Conservation (phyloP, 2,329 filamentous ascomycete species). For the Escovopsis sp. region DNA sequence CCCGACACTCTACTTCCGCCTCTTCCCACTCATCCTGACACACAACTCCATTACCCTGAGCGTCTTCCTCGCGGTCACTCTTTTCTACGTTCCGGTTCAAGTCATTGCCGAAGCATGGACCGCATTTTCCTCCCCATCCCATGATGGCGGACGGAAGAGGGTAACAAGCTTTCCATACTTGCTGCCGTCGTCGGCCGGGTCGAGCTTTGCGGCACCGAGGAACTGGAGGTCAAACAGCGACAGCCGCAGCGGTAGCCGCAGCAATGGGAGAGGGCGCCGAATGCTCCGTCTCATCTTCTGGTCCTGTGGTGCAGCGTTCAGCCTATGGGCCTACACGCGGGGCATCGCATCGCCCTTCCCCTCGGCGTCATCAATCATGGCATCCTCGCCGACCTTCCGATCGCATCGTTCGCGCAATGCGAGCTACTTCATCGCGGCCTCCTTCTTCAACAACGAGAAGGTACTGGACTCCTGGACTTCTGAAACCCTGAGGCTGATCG, state of each 20-base stretch:
- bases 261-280: not conserved
- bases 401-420: constrained; percentile 3
- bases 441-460: constrained; percentile 5
- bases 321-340: constrained; percentile 3
- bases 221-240: not conserved
- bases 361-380: constrained; percentile 3
- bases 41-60: constrained; percentile 5
- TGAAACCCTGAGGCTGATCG: constrained; percentile 5
- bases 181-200: not conserved
- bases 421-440: constrained; percentile 7
- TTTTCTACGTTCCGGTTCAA: constrained; percentile 4
- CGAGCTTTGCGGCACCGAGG: not conserved
- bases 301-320: constrained; percentile 4
- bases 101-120: constrained; percentile 3
- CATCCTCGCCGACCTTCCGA: constrained; percentile 4
- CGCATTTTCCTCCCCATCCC: not conserved
- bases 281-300: not conserved
- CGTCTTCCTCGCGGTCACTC: constrained; percentile 5
- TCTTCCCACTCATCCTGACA: constrained; percentile 5
- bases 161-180: not conserved
- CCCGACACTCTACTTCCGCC: constrained; percentile 4
- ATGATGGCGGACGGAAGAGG: constrained; percentile 3
- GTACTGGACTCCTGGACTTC: constrained; percentile 5
- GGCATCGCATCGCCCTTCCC: constrained; percentile 5
- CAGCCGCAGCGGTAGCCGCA: not conserved